Base-by-base conservation (phyloP, 2,329 filamentous ascomycete species). In the Aureobasidium sp. region DNA sequence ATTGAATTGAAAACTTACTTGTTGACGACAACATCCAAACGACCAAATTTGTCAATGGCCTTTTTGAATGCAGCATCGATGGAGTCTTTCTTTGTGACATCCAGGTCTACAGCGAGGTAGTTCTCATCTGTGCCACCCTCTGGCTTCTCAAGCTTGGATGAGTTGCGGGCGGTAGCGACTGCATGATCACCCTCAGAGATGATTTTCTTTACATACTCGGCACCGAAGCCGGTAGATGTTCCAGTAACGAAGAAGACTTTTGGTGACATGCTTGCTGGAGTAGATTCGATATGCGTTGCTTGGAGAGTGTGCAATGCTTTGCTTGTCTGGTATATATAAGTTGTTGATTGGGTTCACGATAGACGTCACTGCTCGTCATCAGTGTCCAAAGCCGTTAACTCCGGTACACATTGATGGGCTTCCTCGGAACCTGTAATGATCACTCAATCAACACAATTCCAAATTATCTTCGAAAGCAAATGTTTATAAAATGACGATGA, bases 11-110 rank as follows among this genome's bases (percentile, higher is more conserved):
- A 36, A 15, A 64, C 60, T 64, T 15, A 64, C 60, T 90, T 90
- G 76, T 90, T 90, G 66, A 88, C 82, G 7, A 90, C 84, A 1
- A 89, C 83, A 71, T 90, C 87, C 51, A 91, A 75, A 10, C 85
- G 82, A 23, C 82, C 81, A 71, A 88, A 90, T 55, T 82, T 83
- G 3, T 81, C 74, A 29, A 82, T 63, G 0, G 82, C 81, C 23
- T 76, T 74, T 10, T 82, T 76, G 68, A 86, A 82, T 1, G 83
- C 82, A 10, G 75, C 75, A 38, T 82, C 73, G 62, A 87, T 82
- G 3, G 84, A 82, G 2, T 66, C 63, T 25, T 73, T 65, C 47
- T 77, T 74, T 0, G 82, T 85, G 0, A 90, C 86, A 69, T 90
- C 87, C 18, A 89, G 80, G 18, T 84, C 79, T 3, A 84, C 69